Base-by-base conservation (phyloP, 208 protist genomes). In the Giardia duodenalis region DNA sequence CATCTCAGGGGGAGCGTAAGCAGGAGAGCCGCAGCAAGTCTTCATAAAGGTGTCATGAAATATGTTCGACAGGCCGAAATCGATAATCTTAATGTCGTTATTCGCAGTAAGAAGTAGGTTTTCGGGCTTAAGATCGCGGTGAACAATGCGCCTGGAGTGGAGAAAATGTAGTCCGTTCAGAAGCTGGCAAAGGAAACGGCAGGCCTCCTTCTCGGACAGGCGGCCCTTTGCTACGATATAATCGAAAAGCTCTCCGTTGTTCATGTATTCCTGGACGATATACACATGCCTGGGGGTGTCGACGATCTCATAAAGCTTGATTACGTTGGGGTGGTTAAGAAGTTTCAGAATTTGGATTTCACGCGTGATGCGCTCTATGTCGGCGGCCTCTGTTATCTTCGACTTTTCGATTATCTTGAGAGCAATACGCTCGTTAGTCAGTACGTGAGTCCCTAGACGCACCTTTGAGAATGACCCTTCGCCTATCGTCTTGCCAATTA, bases 381-480 rank as follows among this genome's bases (percentile, higher is more conserved):
- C 91, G 91, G 91, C 93, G 96, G 47, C 1, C 92, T 94, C 47
- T 67, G 92, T 87, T 30, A 97, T 88, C 3, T 88, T 92, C 2
- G 95, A 94, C 93, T 97, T 97, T 2, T 93, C 94, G 2, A 96
- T 93, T 22, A 97, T 95, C 91, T 97, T 97, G 3, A 96, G 92
- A 19, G 96, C 96, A 2, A 97, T 96, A 43, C 94, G 93, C n/a
- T 95, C 92, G 43, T 94, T 93, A 0, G 94, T 96, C 0, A 94
- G 93, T 44, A 94, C 93, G 47, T 96, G 96, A 22, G 94, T 95
- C 1, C 93, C 96, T 0, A 96, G 88, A 67, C 95, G 94, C 42
- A 99, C 98, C 95, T 99, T 99, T 87, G 98, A 98, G 92, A 99
- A 99, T 67, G 97, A 98, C 90, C 98, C 98, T 87, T 98, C 96